Base-by-base conservation (phyloP, 768 basidiomycete species). In the Tulasnella sp. region DNA sequence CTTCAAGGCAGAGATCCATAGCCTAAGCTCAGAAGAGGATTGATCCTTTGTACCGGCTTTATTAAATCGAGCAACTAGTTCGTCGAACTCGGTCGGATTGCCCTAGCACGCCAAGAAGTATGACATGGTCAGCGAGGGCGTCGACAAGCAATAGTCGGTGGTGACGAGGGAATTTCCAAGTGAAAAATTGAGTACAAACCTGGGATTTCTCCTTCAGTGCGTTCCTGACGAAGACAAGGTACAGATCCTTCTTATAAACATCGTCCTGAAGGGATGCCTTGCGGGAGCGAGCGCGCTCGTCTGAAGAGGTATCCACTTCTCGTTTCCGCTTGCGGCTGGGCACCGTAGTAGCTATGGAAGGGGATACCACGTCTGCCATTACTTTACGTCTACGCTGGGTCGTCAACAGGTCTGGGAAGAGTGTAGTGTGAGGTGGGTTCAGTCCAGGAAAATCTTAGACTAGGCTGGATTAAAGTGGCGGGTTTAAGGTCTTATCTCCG, bases 1-100 rank as follows among this genome's bases (percentile, higher is more conserved):
- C 0, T 94, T 93, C 37, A 99, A 88, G 0, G 95, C 94, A 40
- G 91, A 87, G 40, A 99, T 88, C 93, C 93, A 96, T 6, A 91
- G 85, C 15, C 92, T 90, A 70, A 96, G 84, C 80, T 94, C 90
- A 74, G 87, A 81, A 73, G 86, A 81, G 46, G 88, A 83, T 82
- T 81, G 42, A 74, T 84, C 82, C 55, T 81, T 79, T 32, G 79
- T 42, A 0, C 87, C 81, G 26, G 87, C 86, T 2, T 87, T 86
- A 80, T 89, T 90, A 83, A 99, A 98, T 80, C 96, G 94, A 76
- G 91, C 88, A 7, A 98, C 91, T 42, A 99, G 91, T 80, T 96
- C 93, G 80, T 98, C 91, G 83, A 95, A 99, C 23, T 91, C 87
- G 71, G 91, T 90, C 78, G 87, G 87, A 78, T 88, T 86, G 61